Evolutionary conservation across 495 filamentous ascomycete species (phyloP).

Genomic region (Rostrohypoxylon terebratum): DNA sequence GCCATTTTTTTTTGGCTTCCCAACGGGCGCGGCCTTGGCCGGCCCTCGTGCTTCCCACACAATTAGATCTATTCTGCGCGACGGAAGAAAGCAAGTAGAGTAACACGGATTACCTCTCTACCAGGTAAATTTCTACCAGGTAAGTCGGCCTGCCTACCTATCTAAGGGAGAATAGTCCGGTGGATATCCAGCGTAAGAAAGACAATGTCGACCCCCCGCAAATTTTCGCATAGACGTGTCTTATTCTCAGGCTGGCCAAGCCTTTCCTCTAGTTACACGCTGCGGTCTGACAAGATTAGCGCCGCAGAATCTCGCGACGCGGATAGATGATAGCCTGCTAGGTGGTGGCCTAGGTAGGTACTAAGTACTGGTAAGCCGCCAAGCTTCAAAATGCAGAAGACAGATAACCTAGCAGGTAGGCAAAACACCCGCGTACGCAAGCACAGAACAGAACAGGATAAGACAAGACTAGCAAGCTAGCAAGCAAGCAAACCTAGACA

Average conservation of each 20-base stretch:
- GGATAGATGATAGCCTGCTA: not conserved
- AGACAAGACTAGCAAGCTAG: not conserved
- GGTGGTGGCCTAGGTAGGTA: too few species aligned
- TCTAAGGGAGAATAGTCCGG: not conserved
- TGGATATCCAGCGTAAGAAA: not conserved
- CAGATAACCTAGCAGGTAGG: too few species aligned
- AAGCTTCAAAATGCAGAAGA: too few species aligned
- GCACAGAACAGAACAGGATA: not conserved
- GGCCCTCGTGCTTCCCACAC: not conserved
- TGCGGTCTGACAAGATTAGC: constrained; percentile 4
- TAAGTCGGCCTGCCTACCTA: not conserved
- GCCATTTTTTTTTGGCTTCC: not conserved
- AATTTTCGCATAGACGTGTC: not conserved
- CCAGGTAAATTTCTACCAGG: not conserved
- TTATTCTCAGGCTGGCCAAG: not conserved
- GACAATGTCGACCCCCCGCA: not conserved
- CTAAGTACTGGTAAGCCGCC: too few species aligned
- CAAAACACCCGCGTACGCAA: not conserved
- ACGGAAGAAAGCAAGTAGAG: not conserved
- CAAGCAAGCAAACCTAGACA: not conserved
- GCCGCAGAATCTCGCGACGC: not conserved
- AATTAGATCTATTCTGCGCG: not conserved
- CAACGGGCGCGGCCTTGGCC: constrained; percentile 25
- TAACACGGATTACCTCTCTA: not conserved
- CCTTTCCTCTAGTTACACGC: not conserved